Evolutionary conservation across 2,329 filamentous ascomycete species (phyloP).

Genomic region (Talaromyces sp.): DNA sequence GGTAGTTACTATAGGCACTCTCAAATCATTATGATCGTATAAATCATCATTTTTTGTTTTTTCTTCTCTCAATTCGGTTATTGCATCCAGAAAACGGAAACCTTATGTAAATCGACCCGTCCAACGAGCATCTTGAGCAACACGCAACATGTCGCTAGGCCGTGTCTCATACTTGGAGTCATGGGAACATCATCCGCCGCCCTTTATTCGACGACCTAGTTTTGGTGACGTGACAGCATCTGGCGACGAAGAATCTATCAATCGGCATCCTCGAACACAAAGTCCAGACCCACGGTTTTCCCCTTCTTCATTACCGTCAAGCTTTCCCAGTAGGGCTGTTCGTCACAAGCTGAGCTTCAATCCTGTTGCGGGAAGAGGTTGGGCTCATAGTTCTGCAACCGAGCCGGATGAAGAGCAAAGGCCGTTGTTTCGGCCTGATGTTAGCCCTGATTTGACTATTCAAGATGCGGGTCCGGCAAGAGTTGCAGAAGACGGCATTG

Average conservation of each 20-base stretch:
- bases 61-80: not conserved
- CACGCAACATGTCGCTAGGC: constrained; percentile 39
- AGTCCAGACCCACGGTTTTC: constrained; percentile 25
- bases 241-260: constrained; percentile 24
- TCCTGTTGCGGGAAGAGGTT: constrained; percentile 39
- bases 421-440: constrained; percentile 25
- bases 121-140: not conserved
- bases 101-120: not conserved
- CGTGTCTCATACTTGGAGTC: constrained; percentile 45
- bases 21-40: not conserved
- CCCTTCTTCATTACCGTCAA: constrained; percentile 37
- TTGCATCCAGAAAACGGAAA: not conserved
- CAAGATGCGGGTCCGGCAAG: constrained; percentile 19
- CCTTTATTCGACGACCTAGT: constrained; percentile 27
- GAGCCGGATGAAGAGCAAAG: constrained; percentile 29
- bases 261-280: not conserved
- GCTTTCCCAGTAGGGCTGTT: constrained; percentile 25
- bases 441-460: constrained; percentile 19
- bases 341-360: constrained; percentile 42
- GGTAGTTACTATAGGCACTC: not conserved
- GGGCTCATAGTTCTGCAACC: constrained; percentile 32
- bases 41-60: not conserved
- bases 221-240: constrained; percentile 23
- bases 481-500: constrained; percentile 14
- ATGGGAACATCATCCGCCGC: constrained; percentile 37